Evolutionary conservation across 2,329 filamentous ascomycete species (phyloP).

Genomic region (Aspergillus chevalieri): DNA sequence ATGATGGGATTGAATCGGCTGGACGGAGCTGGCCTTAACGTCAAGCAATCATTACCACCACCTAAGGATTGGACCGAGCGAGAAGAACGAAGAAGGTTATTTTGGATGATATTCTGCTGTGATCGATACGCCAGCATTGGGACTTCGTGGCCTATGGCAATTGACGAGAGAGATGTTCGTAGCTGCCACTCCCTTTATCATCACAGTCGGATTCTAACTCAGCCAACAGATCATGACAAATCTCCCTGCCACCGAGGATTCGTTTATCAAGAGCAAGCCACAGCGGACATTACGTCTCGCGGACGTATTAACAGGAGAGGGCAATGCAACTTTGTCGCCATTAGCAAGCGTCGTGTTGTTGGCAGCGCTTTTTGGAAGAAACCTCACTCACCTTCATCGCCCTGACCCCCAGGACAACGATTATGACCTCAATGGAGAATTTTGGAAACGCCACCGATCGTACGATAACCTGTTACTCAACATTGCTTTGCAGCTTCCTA

Average conservation of each 20-base stretch:
- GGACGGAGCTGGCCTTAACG: slow-evolving; percentile 75
- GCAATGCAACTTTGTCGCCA: slow-evolving; percentile 67
- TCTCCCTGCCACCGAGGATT: slow-evolving; percentile 75
- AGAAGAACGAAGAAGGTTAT: slow-evolving; percentile 84
- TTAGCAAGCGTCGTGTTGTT: slow-evolving; percentile 77
- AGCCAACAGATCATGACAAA: slow-evolving; percentile 64
- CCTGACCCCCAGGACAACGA: slow-evolving; percentile 76
- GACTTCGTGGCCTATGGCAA: slow-evolving; percentile 92
- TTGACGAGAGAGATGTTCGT: slow-evolving; percentile 77
- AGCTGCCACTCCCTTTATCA: background rate
- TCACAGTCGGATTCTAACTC: slow-evolving; percentile 12
- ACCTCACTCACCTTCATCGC: slow-evolving; percentile 83
- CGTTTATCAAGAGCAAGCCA: slow-evolving; percentile 72
- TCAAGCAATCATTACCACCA: slow-evolving; percentile 83
- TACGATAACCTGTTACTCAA: slow-evolving; percentile 89
- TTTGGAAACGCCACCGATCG: slow-evolving; percentile 87
- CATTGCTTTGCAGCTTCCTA: slow-evolving; percentile 75
- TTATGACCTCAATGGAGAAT: slow-evolving; percentile 81
- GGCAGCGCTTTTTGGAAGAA: slow-evolving; percentile 85
- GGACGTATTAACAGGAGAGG: slow-evolving; percentile 53
- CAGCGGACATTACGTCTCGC: slow-evolving; percentile 63
- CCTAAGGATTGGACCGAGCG: slow-evolving; percentile 89
- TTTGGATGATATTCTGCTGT: slow-evolving; percentile 88
- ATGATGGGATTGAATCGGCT: slow-evolving; percentile 91
- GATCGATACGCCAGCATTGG: slow-evolving; percentile 94